phyloP scores from a whole-genome alignment of 2,329 filamentous ascomycete species.

The Colletotrichum tofieldiae region DNA sequence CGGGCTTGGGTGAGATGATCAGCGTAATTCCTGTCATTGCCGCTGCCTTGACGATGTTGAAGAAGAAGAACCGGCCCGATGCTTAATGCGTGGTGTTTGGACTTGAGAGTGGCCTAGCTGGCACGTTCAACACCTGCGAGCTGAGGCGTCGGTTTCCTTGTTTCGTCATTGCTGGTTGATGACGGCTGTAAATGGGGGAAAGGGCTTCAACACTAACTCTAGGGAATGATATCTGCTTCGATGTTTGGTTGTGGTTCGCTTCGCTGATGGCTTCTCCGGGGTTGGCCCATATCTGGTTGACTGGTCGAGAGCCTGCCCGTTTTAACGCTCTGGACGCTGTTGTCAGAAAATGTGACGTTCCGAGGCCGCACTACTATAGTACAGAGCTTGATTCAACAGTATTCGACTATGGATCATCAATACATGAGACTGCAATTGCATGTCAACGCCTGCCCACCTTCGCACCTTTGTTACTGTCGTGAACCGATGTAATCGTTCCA shows the following conservation, averaged over 20 bases:
- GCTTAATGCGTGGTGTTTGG: neutral
- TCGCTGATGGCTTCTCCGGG: neutral
- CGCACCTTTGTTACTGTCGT: neutral
- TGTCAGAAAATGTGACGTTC: neutral
- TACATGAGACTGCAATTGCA: neutral
- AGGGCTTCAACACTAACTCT: conserved; percentile 24
- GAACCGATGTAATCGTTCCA: neutral
- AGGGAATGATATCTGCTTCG: neutral
- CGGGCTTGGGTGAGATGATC: conserved; percentile 76
- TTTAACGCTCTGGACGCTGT: neutral
- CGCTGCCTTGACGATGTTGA: conserved; percentile 50
- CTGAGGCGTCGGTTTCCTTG: neutral
- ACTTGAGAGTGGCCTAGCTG: conserved; percentile 3
- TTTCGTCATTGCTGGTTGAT: conserved; percentile 14
- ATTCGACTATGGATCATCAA: neutral
- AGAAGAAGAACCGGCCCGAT: conserved; percentile 28
- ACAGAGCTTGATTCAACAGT: neutral
- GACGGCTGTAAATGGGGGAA: neutral
- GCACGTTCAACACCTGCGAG: conserved; percentile 30
- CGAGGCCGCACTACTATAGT: neutral
- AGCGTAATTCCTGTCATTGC: conserved; percentile 75
- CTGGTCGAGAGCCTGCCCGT: neutral
- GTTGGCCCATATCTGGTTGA: neutral
- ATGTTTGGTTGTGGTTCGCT: conserved; percentile 8
- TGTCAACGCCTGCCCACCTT: neutral